Conservation (phyloP, 176 grass and related monocot species). For the Tuctoria greenei region DNA sequence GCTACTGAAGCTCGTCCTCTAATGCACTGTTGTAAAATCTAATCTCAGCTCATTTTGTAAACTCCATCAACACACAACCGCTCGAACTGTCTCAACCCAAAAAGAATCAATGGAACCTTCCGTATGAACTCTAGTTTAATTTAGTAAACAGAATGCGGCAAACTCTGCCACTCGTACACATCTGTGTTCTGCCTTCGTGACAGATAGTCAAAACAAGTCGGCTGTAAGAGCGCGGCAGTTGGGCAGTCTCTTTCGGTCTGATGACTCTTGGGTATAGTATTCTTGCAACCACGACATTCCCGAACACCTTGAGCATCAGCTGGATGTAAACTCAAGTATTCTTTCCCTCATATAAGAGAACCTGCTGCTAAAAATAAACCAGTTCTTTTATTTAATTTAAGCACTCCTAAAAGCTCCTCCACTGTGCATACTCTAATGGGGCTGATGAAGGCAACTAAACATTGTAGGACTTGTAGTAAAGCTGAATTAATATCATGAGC, state of each 20-base stretch:
- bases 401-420: too few relatives aligned
- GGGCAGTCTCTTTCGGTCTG: conserved; percentile 12
- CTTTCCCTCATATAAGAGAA: too few relatives aligned
- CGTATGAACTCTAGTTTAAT: conserved; percentile 6
- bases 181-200: neutral
- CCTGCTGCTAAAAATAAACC: too few relatives aligned
- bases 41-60: too few relatives aligned
- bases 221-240: neutral
- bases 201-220: neutral
- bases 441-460: neutral
- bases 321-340: too few relatives aligned
- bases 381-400: too few relatives aligned
- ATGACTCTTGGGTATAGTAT: neutral
- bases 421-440: neutral
- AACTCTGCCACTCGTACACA: neutral
- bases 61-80: neutral
- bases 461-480: neutral
- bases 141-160: neutral
- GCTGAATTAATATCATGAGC: neutral
- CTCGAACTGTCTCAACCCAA: neutral
- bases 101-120: neutral
- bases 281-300: neutral
- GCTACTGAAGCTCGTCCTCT: too few relatives aligned
- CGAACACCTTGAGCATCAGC: too few relatives aligned
- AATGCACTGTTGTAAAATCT: too few relatives aligned